Percentiles rank a stretch among this genome's conserved stretches.
These are phyloP conservation scores for Hyaloraphidium curvatum DNA, from an alignment of 192 early-diverging fungal species.

Conservation along the genomic window DNA sequence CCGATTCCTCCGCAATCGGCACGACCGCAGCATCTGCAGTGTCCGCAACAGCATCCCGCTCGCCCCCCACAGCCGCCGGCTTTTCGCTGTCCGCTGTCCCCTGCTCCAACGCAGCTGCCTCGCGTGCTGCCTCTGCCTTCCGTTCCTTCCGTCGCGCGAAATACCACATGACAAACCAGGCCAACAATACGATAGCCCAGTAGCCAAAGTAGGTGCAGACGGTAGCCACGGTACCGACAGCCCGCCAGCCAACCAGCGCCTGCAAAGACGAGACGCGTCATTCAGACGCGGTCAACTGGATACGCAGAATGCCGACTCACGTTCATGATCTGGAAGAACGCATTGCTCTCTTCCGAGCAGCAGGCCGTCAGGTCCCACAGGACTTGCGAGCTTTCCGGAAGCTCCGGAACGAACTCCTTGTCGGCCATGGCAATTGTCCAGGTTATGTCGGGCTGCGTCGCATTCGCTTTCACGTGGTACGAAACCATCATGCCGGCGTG, in stretches of 20 bases:
- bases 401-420: not conserved
- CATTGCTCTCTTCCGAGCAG: not conserved
- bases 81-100: not conserved
- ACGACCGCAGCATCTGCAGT: too few relatives aligned
- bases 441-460: not conserved
- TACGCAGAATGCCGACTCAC: too few relatives aligned
- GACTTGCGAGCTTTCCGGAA: not conserved
- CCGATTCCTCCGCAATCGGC: too few relatives aligned
- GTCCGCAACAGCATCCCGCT: too few relatives aligned
- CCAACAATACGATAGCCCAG: not conserved
- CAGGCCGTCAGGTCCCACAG: not conserved
- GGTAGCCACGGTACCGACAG: not conserved
- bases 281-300: too few relatives aligned
- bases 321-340: not conserved
- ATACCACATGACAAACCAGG: not conserved
- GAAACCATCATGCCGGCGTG: slow-evolving; percentile 20
- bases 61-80: too few relatives aligned
- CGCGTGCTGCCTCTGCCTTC: not conserved
- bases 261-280: too few relatives aligned
- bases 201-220: not conserved
- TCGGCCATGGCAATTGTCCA: not conserved
- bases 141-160: not conserved
- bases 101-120: not conserved
- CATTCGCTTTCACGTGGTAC: slow-evolving; percentile 16
- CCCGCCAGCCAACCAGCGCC: not conserved